Conservation (phyloP, 1,284 basidiomycete species). For the Apiotrichum sp. region DNA sequence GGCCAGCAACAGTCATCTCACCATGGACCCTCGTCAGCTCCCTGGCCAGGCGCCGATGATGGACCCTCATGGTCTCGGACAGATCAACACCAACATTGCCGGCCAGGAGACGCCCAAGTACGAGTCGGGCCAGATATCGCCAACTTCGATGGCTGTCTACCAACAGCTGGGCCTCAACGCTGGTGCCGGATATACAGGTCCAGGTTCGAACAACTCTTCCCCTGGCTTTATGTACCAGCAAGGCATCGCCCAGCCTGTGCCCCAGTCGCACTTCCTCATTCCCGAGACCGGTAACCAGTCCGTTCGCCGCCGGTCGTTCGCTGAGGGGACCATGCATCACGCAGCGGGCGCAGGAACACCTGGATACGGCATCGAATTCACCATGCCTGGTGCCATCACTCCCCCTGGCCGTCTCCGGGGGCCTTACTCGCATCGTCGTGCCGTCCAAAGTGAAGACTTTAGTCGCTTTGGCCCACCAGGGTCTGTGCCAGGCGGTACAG, state of each 20-base stretch:
- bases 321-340: slow-evolving; percentile 31
- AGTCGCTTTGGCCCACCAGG: slow-evolving; percentile 20
- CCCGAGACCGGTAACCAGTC: not conserved
- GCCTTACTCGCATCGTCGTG: slow-evolving; percentile 27
- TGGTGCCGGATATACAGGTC: not conserved
- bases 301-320: slow-evolving; percentile 28
- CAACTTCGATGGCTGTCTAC: slow-evolving; percentile 39
- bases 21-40: slow-evolving; percentile 36
- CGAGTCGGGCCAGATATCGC: slow-evolving; percentile 36
- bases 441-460: slow-evolving; percentile 42
- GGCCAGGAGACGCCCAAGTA: slow-evolving; percentile 22
- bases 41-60: slow-evolving; percentile 22
- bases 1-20: slow-evolving; percentile 5
- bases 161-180: slow-evolving; percentile 25
- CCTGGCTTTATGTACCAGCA: slow-evolving; percentile 2
- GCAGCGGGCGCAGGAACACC: slow-evolving; percentile 42
- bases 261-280: not conserved
- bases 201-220: not conserved
- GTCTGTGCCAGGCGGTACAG: slow-evolving; percentile 20
- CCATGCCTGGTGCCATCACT: slow-evolving; percentile 18
- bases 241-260: not conserved
- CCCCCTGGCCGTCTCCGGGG: slow-evolving; percentile 22
- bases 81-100: slow-evolving; percentile 14
- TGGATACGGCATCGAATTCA: slow-evolving; percentile 41
- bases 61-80: slow-evolving; percentile 14